A percentile compares a stretch with the other conserved stretches of the same genome.
Evolutionary conservation across 495 filamentous ascomycete species (phyloP).

Genomic region (Aspergillus ellipticus): DNA sequence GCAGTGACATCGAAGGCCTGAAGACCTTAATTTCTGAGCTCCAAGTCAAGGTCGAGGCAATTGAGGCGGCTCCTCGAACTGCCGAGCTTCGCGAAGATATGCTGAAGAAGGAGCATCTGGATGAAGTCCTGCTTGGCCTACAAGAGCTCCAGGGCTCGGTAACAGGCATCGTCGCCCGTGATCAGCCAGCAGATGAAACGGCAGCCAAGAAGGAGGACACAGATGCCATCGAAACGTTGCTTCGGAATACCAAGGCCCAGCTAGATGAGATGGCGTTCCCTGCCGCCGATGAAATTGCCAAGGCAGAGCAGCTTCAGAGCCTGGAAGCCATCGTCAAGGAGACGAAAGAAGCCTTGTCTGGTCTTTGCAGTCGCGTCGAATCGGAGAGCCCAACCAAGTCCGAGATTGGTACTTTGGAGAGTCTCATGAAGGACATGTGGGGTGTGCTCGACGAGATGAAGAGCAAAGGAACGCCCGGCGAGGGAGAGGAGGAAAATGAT

Average conservation of each 20-base stretch:
- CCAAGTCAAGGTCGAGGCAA: slow-evolving; percentile 75
- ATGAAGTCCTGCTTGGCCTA: slow-evolving; percentile 53
- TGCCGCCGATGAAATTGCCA: slow-evolving; percentile 53
- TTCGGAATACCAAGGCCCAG: slow-evolving; percentile 77
- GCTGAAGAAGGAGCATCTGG: slow-evolving; percentile 57
- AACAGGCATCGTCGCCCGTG: slow-evolving; percentile 38
- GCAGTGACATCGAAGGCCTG: slow-evolving; percentile 75
- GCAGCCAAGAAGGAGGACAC: slow-evolving; percentile 69
- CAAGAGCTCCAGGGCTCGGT: slow-evolving; percentile 58
- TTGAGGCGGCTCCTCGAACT: slow-evolving; percentile 58
- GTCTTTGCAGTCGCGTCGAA: slow-evolving; percentile 55
- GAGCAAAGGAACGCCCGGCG: slow-evolving; percentile 39
- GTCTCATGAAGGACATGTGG: slow-evolving; percentile 71
- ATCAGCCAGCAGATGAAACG: slow-evolving; percentile 34
- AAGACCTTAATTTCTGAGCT: slow-evolving; percentile 78
- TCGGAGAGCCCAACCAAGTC: slow-evolving; percentile 64
- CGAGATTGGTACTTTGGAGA: slow-evolving; percentile 71
- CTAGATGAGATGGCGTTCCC: slow-evolving; percentile 74
- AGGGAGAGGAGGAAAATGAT: slow-evolving; percentile 52
- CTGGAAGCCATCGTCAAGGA: slow-evolving; percentile 68
- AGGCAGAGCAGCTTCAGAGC: slow-evolving; percentile 70
- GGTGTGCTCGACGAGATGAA: slow-evolving; percentile 74
- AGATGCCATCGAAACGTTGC: slow-evolving; percentile 81
- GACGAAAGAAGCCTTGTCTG: slow-evolving; percentile 64
- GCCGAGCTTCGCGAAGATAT: slow-evolving; percentile 39